Evolutionary conservation across 192 early-diverging fungal genomes (phyloP).

Genomic region (Podila clonocystis): DNA sequence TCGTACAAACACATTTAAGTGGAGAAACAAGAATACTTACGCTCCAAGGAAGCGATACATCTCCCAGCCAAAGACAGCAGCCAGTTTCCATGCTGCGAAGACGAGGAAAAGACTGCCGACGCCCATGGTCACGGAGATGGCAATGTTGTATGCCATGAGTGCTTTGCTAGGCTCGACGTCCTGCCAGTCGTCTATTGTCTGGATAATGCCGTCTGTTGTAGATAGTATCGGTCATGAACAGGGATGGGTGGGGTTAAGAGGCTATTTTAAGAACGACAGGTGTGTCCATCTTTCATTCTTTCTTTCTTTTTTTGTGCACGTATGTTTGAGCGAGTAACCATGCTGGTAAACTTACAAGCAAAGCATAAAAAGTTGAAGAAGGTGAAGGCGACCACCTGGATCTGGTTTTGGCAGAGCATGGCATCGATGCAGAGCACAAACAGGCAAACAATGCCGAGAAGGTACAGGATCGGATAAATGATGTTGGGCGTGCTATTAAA

Average conservation of each 20-base stretch:
- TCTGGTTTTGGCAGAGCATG: slow-evolving; percentile 46
- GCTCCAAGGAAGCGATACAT: slow-evolving; percentile 49
- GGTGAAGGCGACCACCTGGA: slow-evolving; percentile 59
- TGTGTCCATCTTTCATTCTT: neutral
- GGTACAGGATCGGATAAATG: slow-evolving; percentile 41
- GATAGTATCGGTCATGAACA: neutral
- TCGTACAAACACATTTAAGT: neutral
- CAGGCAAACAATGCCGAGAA: slow-evolving; percentile 38
- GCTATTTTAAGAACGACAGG: slow-evolving; percentile 16
- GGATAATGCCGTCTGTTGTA: slow-evolving; percentile 31
- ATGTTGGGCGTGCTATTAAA: slow-evolving; percentile 29
- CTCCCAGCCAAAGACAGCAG: slow-evolving; percentile 47
- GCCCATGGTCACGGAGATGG: slow-evolving; percentile 37
- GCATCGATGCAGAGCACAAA: slow-evolving; percentile 46
- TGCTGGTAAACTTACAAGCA: slow-evolving; percentile 50
- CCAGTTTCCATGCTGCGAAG: slow-evolving; percentile 28
- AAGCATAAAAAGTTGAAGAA: slow-evolving; percentile 67
- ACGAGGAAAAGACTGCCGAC: slow-evolving; percentile 29
- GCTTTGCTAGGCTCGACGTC: neutral
- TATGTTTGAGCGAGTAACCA: neutral
- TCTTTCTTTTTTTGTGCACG: neutral
- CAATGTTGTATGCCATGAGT: slow-evolving; percentile 26
- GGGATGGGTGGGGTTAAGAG: neutral
- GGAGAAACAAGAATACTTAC: slow-evolving; percentile 12
- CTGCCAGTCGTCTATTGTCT: slow-evolving; percentile 36